Evolutionary conservation across 805 yeast genomes (phyloP).

Genomic region (Cyberlindnera bimundalis): DNA sequence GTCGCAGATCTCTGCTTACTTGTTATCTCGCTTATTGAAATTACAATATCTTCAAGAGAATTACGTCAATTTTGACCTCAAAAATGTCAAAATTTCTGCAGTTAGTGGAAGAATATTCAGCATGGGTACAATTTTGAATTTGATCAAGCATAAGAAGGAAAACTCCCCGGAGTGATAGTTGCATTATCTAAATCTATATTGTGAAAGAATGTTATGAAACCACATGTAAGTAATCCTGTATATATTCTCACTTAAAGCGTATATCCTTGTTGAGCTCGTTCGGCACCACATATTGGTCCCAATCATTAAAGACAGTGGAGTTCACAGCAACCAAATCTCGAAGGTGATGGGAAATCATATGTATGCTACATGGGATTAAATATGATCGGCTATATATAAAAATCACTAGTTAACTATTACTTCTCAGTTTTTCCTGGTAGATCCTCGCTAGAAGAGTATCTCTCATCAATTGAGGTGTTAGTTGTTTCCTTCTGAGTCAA

Average conservation of each 20-base stretch:
- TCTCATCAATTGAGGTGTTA: slow-evolving; percentile 4
- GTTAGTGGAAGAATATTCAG: slow-evolving; percentile 44
- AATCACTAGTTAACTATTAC: too few species aligned
- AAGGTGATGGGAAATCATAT: too few species aligned
- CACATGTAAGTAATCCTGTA: too few species aligned
- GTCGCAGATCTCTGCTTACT: slow-evolving; percentile 33
- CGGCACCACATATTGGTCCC: too few species aligned
- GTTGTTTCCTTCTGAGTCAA: slow-evolving; percentile 6
- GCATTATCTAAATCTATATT: background rate
- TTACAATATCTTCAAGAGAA: slow-evolving; percentile 26
- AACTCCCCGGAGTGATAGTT: background rate
- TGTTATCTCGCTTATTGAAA: slow-evolving; percentile 33
- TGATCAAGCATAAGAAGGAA: slow-evolving; percentile 24
- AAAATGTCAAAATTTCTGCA: slow-evolving; percentile 43
- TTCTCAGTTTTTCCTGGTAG: too few species aligned
- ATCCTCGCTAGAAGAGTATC: background rate
- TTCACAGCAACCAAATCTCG: too few species aligned
- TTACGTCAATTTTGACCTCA: slow-evolving; percentile 37
- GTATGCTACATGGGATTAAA: too few species aligned
- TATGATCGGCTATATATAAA: too few species aligned
- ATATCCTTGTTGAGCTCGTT: too few species aligned
- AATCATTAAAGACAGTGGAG: too few species aligned
- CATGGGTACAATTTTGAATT: slow-evolving; percentile 33
- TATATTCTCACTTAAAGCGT: too few species aligned
- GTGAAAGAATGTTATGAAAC: background rate